Percentiles rank a stretch among this genome's conserved stretches.
Conservation (phyloP, 352 stramenopile genomes). For the Plasmopara viticola region DNA sequence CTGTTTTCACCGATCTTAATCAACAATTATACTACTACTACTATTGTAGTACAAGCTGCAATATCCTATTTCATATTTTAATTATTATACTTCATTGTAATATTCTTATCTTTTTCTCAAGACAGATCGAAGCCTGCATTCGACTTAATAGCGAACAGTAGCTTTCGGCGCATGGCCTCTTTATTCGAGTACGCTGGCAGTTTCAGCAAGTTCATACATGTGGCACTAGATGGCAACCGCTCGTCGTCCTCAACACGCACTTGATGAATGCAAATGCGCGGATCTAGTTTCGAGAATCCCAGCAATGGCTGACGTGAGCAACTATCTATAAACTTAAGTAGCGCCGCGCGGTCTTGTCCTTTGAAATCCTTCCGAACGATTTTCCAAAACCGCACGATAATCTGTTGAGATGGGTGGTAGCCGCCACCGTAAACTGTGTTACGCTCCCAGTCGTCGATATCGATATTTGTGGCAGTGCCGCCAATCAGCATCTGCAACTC, state of each 20-base stretch:
- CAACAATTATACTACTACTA: constrained; percentile 14
- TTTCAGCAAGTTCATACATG: constrained; percentile 98
- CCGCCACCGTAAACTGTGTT: constrained; percentile 92
- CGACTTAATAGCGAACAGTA: constrained; percentile 93
- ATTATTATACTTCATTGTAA: not conserved
- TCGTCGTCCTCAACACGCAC: constrained; percentile 69
- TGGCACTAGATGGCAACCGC: constrained; percentile 76
- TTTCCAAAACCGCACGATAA: constrained; percentile 78
- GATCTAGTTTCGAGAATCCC: constrained; percentile 90
- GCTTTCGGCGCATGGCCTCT: constrained; percentile 90
- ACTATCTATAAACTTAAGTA: constrained; percentile 96
- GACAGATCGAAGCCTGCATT: constrained; percentile 97
- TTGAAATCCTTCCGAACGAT: constrained; percentile 69
- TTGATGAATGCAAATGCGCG: constrained; percentile 92
- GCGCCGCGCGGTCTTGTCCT: constrained; percentile 74
- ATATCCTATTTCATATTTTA: no score
- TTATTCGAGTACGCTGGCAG: constrained; percentile 95
- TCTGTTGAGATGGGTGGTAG: constrained; percentile 83
- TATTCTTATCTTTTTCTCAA: constrained; percentile 27
- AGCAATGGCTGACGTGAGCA: constrained; percentile 89
- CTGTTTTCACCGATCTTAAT: constrained; percentile 4
- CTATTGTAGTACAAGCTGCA: no score
- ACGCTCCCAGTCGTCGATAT: constrained; percentile 91
- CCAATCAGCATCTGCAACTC: constrained; percentile 94
- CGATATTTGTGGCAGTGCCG: constrained; percentile 88